These are phyloP conservation scores for Chaetomium tenue DNA, from an alignment of 495 filamentous ascomycete genomes.

Conservation along the genomic window DNA sequence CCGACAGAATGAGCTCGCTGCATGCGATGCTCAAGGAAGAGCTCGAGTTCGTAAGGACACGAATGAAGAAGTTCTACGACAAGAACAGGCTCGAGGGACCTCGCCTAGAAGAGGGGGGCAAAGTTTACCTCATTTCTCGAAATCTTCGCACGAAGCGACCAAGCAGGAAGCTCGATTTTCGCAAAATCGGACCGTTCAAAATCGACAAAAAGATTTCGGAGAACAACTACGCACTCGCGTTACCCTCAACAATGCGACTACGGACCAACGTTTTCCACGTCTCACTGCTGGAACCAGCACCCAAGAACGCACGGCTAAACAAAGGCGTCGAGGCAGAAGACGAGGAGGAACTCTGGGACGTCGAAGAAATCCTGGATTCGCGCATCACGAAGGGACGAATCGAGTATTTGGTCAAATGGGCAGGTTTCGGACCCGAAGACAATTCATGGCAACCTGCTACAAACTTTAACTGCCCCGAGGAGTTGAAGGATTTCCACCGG, in stretches of 20 bases:
- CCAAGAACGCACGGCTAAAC: not conserved
- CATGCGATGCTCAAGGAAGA: no score
- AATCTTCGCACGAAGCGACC: no score
- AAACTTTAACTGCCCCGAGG: not conserved
- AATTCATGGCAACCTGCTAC: conserved; percentile 8
- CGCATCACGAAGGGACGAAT: not conserved
- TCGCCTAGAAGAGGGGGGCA: no score
- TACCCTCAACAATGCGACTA: not conserved
- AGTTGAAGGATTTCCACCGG: not conserved
- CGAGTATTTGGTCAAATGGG: not conserved
- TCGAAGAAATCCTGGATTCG: not conserved
- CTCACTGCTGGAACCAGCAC: not conserved
- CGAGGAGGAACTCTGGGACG: not conserved
- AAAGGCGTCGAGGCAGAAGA: not conserved
- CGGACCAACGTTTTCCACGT: conserved; percentile 1
- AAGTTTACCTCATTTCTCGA: no score
- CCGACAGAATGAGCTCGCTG: no score
- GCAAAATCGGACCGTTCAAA: not conserved
- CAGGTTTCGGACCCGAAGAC: not conserved
- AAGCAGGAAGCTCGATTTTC: no score
- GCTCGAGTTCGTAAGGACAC: no score
- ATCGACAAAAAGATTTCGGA: not conserved
- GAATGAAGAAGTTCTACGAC: no score
- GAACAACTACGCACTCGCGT: not conserved
- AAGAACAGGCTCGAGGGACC: no score